phyloP scores from a whole-genome alignment of 345 rosid genomes.

The Dovyalis caffra region DNA sequence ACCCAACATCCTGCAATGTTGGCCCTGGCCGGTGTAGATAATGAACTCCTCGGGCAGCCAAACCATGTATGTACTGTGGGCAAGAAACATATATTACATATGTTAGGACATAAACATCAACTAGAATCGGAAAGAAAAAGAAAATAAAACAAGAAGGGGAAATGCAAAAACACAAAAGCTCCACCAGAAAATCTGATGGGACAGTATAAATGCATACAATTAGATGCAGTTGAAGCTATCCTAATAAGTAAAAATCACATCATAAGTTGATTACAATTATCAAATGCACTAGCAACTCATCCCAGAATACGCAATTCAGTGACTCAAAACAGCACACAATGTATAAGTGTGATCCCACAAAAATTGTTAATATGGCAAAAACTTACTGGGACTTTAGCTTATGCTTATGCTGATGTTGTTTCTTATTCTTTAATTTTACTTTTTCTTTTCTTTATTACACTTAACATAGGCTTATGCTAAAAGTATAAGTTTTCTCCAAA shows the following conservation, averaged over 20 bases:
- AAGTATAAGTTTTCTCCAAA: slow-evolving; percentile 30
- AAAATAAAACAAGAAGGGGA: neutral
- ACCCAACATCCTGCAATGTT: slow-evolving; percentile 80
- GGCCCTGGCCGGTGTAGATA: slow-evolving; percentile 91
- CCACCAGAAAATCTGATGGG: neutral
- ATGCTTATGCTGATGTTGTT: neutral
- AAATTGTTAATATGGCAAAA: neutral
- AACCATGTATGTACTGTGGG: slow-evolving; percentile 86
- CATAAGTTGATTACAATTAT: neutral
- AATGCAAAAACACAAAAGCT: neutral
- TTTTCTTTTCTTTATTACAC: neutral
- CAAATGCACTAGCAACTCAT: neutral
- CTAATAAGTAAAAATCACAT: neutral
- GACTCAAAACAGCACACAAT: slow-evolving; percentile 1
- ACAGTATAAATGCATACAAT: neutral
- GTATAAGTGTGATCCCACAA: neutral
- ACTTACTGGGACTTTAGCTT: slow-evolving; percentile 29
- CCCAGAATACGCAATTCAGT: neutral
- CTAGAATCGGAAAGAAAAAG: neutral
- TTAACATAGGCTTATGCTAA: slow-evolving; percentile 12
- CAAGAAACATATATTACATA: neutral
- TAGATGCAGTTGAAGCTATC: neutral
- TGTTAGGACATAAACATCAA: neutral
- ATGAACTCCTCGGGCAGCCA: slow-evolving; percentile 95
- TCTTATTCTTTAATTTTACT: too few species aligned